Conservation (phyloP, 1,284 basidiomycete species). For the Fereydounia khargensis region DNA sequence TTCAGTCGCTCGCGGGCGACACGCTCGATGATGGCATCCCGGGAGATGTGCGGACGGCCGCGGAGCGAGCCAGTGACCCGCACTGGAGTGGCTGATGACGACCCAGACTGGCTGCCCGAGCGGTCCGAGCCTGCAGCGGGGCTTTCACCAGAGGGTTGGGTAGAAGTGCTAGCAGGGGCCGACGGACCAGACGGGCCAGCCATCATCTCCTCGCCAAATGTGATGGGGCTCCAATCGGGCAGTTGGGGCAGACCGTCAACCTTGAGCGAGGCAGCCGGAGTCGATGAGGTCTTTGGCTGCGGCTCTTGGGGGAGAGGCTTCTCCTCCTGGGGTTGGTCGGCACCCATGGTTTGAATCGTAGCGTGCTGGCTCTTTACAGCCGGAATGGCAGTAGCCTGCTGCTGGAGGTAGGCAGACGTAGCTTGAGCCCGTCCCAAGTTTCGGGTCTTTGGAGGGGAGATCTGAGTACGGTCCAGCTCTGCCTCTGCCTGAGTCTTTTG, state of each 20-base stretch:
- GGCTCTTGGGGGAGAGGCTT: no score
- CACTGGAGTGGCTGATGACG: neutral
- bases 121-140: no score
- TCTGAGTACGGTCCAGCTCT: no score
- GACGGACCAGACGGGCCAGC: constrained; percentile 3
- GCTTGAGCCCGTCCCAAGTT: no score
- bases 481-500: no score
- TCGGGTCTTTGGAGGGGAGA: no score
- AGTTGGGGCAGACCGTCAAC: constrained; percentile 32
- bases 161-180: constrained; percentile 51
- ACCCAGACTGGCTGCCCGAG: neutral
- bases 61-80: constrained; percentile 9
- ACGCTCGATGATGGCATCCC: constrained; percentile 50
- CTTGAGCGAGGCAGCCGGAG: neutral
- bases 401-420: no score
- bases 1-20: constrained; percentile 39
- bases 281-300: constrained; percentile 1
- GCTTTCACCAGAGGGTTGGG: no score
- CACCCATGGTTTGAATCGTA: no score
- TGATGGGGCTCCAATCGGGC: constrained; percentile 50
- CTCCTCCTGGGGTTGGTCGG: no score
- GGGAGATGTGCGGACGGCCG: constrained; percentile 50
- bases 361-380: no score
- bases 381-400: no score
- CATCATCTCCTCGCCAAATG: constrained; percentile 6